A percentile compares a stretch with the other conserved stretches of the same genome.
Evolutionary conservation across 495 filamentous ascomycete species (phyloP).

Genomic region (Hypoxylon intermedium): DNA sequence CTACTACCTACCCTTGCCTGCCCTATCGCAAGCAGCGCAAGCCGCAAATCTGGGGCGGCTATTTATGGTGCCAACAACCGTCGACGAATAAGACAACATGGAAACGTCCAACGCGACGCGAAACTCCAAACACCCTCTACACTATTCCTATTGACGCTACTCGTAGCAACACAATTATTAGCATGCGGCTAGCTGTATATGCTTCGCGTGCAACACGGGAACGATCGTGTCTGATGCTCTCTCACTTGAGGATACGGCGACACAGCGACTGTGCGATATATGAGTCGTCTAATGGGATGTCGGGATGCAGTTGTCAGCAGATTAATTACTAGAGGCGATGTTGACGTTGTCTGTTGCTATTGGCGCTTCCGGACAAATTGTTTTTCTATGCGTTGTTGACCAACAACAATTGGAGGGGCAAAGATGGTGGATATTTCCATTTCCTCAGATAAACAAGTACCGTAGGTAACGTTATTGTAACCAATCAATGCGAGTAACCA

Average conservation of each 20-base stretch:
- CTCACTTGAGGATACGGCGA: not conserved
- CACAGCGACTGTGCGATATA: not conserved
- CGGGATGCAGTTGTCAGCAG: slow-evolving; percentile 12
- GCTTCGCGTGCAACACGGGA: not conserved
- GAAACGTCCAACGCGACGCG: slow-evolving; percentile 38
- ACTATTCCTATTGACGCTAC: too few relatives aligned
- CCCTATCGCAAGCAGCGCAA: not conserved
- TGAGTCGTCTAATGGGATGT: not conserved
- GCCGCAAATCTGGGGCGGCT: slow-evolving; percentile 21
- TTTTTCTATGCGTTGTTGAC: slow-evolving; percentile 15
- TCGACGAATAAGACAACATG: slow-evolving; percentile 26
- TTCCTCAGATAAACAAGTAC: not conserved
- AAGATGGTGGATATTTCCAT: not conserved
- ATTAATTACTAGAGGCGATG: slow-evolving; percentile 4
- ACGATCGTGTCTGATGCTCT: slow-evolving; percentile 1
- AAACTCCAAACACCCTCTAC: slow-evolving; percentile 18
- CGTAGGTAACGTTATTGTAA: slow-evolving; percentile 5
- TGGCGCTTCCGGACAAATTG: slow-evolving; percentile 17
- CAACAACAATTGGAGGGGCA: slow-evolving; percentile 12
- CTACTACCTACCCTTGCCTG: not conserved
- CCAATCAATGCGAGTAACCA: not conserved
- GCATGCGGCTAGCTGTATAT: not conserved
- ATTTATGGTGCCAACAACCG: slow-evolving; percentile 20
- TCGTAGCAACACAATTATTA: not conserved
- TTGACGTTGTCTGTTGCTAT: slow-evolving; percentile 33